Evolutionary conservation across 2,329 filamentous ascomycete species (phyloP).

Genomic region (Exophiala alcalophila): DNA sequence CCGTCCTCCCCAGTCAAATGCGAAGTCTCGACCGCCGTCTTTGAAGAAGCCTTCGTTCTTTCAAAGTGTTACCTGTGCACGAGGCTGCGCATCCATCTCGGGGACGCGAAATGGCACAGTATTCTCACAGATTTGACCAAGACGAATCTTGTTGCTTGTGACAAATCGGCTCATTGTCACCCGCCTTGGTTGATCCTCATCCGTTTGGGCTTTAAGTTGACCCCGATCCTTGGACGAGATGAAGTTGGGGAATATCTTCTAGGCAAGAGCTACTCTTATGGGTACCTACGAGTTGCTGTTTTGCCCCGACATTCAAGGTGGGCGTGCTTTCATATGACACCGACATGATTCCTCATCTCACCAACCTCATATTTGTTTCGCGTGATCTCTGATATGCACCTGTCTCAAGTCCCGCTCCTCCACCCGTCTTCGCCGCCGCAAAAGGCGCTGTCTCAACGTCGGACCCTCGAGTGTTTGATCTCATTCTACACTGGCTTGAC

Average conservation of each 20-base stretch:
- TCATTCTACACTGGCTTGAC: constrained; percentile 13
- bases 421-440: constrained; percentile 1
- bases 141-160: constrained; percentile 12
- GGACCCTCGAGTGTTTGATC: constrained; percentile 13
- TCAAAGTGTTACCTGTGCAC: constrained; percentile 18
- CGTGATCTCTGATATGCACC: neutral
- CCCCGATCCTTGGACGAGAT: constrained; percentile 3
- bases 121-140: constrained; percentile 8
- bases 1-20: neutral
- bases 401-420: constrained; percentile 1
- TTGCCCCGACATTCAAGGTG: constrained; percentile 4
- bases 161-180: constrained; percentile 12
- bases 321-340: no score
- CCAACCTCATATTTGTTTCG: neutral
- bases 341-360: neutral
- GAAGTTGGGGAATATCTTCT: neutral
- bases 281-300: constrained; percentile 15
- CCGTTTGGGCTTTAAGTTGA: constrained; percentile 17
- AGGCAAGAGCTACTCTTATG: constrained; percentile 15
- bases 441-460: constrained; percentile 9
- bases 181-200: constrained; percentile 3
- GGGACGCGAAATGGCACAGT: constrained; percentile 15
- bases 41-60: constrained; percentile 1
- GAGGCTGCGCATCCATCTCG: constrained; percentile 13
- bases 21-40: constrained; percentile 9